Conservation (phyloP, 305 asterid genomes). For the Fraxinus paxiana region DNA sequence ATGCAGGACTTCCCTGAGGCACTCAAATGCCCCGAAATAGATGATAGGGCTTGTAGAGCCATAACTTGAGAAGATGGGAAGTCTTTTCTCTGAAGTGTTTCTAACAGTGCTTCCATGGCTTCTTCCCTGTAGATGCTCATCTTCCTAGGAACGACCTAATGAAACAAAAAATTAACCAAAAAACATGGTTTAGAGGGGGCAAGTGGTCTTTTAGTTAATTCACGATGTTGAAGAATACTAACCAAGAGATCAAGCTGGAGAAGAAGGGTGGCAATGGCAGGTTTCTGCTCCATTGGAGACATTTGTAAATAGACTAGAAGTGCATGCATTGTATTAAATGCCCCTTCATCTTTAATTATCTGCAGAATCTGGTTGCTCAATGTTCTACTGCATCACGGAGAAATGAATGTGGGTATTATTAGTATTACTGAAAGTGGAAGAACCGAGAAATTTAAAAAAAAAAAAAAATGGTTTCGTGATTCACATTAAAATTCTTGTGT, state of each 20-base stretch:
- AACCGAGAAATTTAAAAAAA: background rate
- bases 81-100: constrained; percentile 61
- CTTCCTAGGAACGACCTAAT: constrained; percentile 62
- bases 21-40: constrained; percentile 54
- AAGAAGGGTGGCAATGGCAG: constrained; percentile 67
- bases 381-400: constrained; percentile 44
- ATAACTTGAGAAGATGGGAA: constrained; percentile 62
- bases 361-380: constrained; percentile 59
- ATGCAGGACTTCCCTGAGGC: constrained; percentile 46
- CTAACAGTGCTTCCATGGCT: constrained; percentile 65
- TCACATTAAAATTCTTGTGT: background rate
- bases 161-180: constrained; percentile 13
- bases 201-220: background rate
- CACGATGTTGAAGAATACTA: constrained; percentile 23
- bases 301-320: constrained; percentile 70
- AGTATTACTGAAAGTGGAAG: background rate
- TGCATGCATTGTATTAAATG: constrained; percentile 76
- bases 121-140: constrained; percentile 89
- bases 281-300: constrained; percentile 81
- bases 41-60: constrained; percentile 55
- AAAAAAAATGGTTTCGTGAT: background rate
- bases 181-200: background rate
- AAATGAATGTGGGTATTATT: background rate
- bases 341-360: constrained; percentile 74
- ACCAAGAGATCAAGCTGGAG: constrained; percentile 84